Evolutionary conservation across 495 filamentous ascomycete species (phyloP), one percentile per base, ranked within the genome.

Genomic region (Sordaria brevicollis): DNA sequence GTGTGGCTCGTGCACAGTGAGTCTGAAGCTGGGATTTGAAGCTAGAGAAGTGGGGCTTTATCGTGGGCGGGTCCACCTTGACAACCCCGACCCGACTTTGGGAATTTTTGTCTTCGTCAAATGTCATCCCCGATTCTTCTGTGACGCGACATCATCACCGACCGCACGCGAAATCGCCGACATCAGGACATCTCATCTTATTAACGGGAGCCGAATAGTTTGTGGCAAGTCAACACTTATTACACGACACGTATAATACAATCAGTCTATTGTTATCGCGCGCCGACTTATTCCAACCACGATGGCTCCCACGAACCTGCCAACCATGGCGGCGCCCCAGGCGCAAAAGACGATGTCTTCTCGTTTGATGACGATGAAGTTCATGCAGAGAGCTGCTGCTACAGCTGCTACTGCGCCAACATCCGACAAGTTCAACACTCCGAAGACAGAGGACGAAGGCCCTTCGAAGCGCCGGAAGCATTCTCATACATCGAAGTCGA

Each of bases 311-410:
- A 39, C 73, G n/a, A 62, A 62, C 25, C 66, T 72, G 66, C 74
- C 74, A 29, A 29, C 71, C 66, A 83, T 83, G 79, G 73, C 77
- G 54, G 77, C 82, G 35, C 77, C 71, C 71, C 76, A 76, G 35
- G 76, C 82, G 73, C 73, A 82, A 34, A 96, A 96, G 81, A 83
- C 83, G 10, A 95, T 96, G 91, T 97, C 94, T 71, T 94, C 92
- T 3, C 88, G 93, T 68, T 87, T 97, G 21, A 82, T 96, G 75
- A 96, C 91, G 31, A 97, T 97, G 94, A 97, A 97, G 88, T 99
- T 99, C 80, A 99, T 99, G 95, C 95, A 97, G 86, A 88, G 95
- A 72, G 91, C 91, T 66, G 92, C 91, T 31, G 89, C 76, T 5
- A 69, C 69, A 5, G 68, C 71, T 17, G 73, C 75, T 17, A 34